These are phyloP conservation scores for Ophiostoma triangulosporum DNA, from an alignment of 2,329 filamentous ascomycete species.

Conservation along the genomic window DNA sequence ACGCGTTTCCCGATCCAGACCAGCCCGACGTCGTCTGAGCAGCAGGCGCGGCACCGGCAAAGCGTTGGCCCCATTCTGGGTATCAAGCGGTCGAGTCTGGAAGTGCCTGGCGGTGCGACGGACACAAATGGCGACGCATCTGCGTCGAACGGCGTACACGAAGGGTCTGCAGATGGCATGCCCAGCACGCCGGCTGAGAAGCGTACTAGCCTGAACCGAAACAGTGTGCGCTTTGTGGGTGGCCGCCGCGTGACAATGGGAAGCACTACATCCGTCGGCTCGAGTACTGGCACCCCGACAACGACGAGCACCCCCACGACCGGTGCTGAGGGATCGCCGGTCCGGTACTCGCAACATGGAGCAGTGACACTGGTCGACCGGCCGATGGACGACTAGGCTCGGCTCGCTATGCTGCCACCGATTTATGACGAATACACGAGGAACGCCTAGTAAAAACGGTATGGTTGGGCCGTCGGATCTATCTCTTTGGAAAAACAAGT, in stretches of 20 bases:
- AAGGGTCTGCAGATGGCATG: background rate
- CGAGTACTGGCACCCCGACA: slow-evolving; percentile 7
- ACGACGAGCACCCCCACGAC: background rate
- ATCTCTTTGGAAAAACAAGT: background rate
- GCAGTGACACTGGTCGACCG: slow-evolving; percentile 61
- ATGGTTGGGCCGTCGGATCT: background rate
- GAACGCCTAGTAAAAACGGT: background rate
- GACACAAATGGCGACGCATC: slow-evolving; percentile 9
- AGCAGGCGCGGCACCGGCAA: slow-evolving; percentile 34
- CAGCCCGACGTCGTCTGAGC: slow-evolving; percentile 40
- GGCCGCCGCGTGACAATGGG: slow-evolving; percentile 33
- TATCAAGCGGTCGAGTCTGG: slow-evolving; percentile 56
- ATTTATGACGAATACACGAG: slow-evolving; percentile 5
- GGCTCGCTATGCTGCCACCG: slow-evolving; percentile 33
- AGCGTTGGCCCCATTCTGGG: slow-evolving; percentile 36
- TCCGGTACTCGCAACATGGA: slow-evolving; percentile 26
- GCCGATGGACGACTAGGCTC: slow-evolving; percentile 68
- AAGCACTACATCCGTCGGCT: slow-evolving; percentile 18
- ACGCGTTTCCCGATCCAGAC: slow-evolving; percentile 78
- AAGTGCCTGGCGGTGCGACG: slow-evolving; percentile 50
- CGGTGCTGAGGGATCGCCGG: background rate
- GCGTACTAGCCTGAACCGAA: slow-evolving; percentile 49
- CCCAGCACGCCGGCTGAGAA: slow-evolving; percentile 31
- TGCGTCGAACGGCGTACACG: slow-evolving; percentile 9
- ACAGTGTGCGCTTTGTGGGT: slow-evolving; percentile 36